Evolutionary conservation across 1,139 yeast genomes (phyloP).

Genomic region (Yamadazyma kanchanaburiensis): DNA sequence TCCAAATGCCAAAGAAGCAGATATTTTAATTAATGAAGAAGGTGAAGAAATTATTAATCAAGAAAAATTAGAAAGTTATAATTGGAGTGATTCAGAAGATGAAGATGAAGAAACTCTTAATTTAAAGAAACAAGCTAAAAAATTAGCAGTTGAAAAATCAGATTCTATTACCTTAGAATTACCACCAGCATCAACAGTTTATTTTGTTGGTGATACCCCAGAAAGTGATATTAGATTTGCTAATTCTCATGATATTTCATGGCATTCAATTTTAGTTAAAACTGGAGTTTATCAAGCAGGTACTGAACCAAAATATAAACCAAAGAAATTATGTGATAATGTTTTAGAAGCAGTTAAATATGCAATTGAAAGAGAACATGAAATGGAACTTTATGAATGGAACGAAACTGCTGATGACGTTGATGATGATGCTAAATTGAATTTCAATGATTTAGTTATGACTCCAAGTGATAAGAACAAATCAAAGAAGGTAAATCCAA

Average conservation of each 20-base stretch:
- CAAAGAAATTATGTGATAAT: slow-evolving; percentile 67
- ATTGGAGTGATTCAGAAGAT: slow-evolving; percentile 25
- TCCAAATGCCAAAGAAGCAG: slow-evolving; percentile 45
- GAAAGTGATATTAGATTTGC: slow-evolving; percentile 87
- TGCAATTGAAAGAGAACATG: slow-evolving; percentile 79
- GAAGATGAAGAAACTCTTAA: slow-evolving; percentile 21
- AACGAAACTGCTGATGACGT: slow-evolving; percentile 46
- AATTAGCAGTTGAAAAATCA: slow-evolving; percentile 25
- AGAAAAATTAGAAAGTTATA: slow-evolving; percentile 37
- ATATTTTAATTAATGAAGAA: slow-evolving; percentile 44
- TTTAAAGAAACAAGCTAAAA: slow-evolving; percentile 15
- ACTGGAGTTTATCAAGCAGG: slow-evolving; percentile 87
- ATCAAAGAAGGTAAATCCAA: slow-evolving; percentile 1
- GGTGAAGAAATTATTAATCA: slow-evolving; percentile 49
- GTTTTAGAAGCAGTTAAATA: slow-evolving; percentile 79
- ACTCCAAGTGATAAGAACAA: slow-evolving; percentile 25
- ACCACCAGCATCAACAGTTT: slow-evolving; percentile 83
- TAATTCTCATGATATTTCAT: slow-evolving; percentile 76
- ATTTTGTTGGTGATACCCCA: slow-evolving; percentile 92
- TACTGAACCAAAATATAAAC: slow-evolving; percentile 72
- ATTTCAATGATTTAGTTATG: slow-evolving; percentile 48
- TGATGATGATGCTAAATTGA: slow-evolving; percentile 34
- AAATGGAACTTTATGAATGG: slow-evolving; percentile 70
- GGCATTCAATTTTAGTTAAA: slow-evolving; percentile 82
- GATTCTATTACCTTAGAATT: slow-evolving; percentile 51